phyloP scores from a whole-genome alignment of 2,329 filamentous ascomycete genomes.

The Xylariaceae sp. region DNA sequence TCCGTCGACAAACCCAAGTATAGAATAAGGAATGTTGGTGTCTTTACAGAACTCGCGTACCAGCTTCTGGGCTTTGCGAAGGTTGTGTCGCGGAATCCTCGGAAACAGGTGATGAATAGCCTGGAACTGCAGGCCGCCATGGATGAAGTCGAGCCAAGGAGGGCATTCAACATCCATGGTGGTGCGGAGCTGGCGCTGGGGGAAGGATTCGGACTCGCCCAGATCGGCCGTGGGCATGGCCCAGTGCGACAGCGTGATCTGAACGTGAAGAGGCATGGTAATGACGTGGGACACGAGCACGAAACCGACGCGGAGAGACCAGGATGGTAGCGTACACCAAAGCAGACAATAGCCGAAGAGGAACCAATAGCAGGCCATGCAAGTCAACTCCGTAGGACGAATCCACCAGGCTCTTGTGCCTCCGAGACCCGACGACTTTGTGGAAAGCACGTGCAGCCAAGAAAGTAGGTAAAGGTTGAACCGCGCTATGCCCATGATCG shows the following conservation, averaged over 20 bases:
- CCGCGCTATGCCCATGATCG: slow-evolving; percentile 61
- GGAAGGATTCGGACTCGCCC: slow-evolving; percentile 61
- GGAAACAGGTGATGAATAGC: slow-evolving; percentile 68
- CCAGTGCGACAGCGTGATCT: slow-evolving; percentile 70
- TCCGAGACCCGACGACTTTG: slow-evolving; percentile 52
- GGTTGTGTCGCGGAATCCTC: slow-evolving; percentile 64
- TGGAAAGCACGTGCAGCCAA: slow-evolving; percentile 60
- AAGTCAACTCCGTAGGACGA: slow-evolving; percentile 60
- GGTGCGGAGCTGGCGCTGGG: slow-evolving; percentile 65
- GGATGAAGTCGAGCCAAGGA: slow-evolving; percentile 66
- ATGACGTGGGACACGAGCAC: slow-evolving; percentile 61
- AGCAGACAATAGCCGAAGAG: slow-evolving; percentile 65
- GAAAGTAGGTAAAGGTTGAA: slow-evolving; percentile 70
- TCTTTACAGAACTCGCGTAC: slow-evolving; percentile 63
- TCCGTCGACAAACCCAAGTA: slow-evolving; percentile 59
- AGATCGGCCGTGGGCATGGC: slow-evolving; percentile 66
- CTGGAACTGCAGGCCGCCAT: slow-evolving; percentile 71
- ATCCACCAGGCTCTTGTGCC: slow-evolving; percentile 60
- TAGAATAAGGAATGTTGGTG: slow-evolving; percentile 58
- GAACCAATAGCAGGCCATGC: slow-evolving; percentile 63
- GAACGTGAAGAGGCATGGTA: slow-evolving; percentile 66
- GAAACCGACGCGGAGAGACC: slow-evolving; percentile 55
- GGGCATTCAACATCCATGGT: slow-evolving; percentile 74
- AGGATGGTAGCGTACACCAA: slow-evolving; percentile 56
- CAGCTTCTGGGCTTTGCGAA: slow-evolving; percentile 55